Conservation (phyloP, 2,329 filamentous ascomycete species). For the Colletotrichum neosansevieriae region DNA sequence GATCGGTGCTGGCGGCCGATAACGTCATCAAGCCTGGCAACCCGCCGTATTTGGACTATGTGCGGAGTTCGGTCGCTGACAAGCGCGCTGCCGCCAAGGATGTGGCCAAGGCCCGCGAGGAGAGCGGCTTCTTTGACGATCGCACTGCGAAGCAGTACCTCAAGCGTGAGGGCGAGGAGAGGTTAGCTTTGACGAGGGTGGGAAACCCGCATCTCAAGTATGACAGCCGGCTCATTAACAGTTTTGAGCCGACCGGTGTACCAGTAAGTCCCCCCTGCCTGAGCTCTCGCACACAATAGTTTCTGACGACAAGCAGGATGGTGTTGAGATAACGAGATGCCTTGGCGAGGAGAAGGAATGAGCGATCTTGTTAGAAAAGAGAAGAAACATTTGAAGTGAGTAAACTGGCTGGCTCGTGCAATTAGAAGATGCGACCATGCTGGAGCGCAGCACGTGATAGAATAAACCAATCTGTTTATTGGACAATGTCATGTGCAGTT, state of each 20-base stretch:
- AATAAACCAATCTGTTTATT: conserved; percentile 27
- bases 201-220: conserved; percentile 77
- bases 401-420: background rate
- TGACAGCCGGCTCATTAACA: conserved; percentile 71
- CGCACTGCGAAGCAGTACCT: conserved; percentile 64
- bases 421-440: background rate
- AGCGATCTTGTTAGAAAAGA: background rate
- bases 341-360: conserved; percentile 50
- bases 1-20: conserved; percentile 75
- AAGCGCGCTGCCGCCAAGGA: conserved; percentile 63
- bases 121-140: conserved; percentile 55
- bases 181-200: conserved; percentile 46
- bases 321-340: conserved; percentile 74
- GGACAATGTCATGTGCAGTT: conserved; percentile 26
- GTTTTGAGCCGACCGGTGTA: conserved; percentile 76
- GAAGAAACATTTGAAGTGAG: background rate
- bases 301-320: conserved; percentile 62
- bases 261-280: conserved; percentile 61
- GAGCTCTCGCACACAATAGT: no score
- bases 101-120: conserved; percentile 42
- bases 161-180: conserved; percentile 64
- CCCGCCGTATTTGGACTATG: conserved; percentile 77
- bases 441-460: background rate
- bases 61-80: conserved; percentile 72
- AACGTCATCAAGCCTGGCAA: conserved; percentile 80